Evolutionary conservation across 192 early-diverging fungal genomes (phyloP).

Genomic region (Lunasporangiospora selenospora): DNA sequence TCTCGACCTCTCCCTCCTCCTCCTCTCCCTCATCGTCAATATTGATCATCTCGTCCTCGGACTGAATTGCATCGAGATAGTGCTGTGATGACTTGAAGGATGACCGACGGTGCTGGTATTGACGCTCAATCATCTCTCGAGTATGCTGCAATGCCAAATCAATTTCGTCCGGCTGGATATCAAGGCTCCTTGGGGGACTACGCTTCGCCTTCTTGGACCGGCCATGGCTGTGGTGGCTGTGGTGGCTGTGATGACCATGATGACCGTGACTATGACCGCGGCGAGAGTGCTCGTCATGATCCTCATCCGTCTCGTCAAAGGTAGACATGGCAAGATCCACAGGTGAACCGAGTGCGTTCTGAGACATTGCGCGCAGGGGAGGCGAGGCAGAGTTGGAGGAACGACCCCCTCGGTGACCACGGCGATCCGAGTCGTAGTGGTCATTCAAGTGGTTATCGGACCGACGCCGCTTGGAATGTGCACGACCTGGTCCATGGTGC

Average conservation of each 20-base stretch:
- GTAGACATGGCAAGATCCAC: too few relatives aligned
- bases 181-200: too few relatives aligned
- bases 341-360: too few relatives aligned
- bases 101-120: background rate
- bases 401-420: too few relatives aligned
- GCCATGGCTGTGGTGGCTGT: background rate
- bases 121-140: constrained; percentile 28
- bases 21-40: constrained; percentile 6
- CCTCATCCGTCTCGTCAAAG: too few relatives aligned
- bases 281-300: constrained; percentile 3
- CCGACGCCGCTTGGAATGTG: constrained; percentile 8
- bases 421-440: background rate
- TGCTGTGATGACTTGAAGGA: background rate
- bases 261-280: background rate
- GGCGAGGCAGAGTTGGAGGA: too few relatives aligned
- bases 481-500: background rate
- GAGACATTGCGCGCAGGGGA: too few relatives aligned
- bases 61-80: background rate
- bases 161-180: constrained; percentile 21
- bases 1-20: too few relatives aligned
- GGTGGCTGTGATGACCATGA: background rate
- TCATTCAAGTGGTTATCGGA: background rate
- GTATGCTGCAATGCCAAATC: constrained; percentile 29
- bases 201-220: constrained; percentile 5
- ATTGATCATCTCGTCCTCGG: constrained; percentile 12